phyloP scores from a whole-genome alignment of 257 asterid species.

The Przewalskia tangutica region DNA sequence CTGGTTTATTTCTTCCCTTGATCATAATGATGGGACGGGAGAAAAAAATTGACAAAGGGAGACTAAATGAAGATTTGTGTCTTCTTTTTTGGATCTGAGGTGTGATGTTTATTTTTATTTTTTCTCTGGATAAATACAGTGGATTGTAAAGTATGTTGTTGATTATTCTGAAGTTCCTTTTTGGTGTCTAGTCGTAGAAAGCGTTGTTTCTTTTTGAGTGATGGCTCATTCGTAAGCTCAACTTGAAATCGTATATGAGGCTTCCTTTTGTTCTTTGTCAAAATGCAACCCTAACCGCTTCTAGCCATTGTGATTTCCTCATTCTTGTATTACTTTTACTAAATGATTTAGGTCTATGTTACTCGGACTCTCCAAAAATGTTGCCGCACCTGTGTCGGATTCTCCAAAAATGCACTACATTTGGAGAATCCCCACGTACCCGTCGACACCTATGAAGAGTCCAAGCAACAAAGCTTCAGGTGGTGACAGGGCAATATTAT shows the following conservation, averaged over 20 bases:
- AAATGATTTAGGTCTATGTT: too few species aligned
- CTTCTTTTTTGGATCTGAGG: not conserved
- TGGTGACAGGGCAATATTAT: too few species aligned
- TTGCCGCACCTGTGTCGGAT: too few species aligned
- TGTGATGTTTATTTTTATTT: not conserved
- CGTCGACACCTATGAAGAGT: too few species aligned
- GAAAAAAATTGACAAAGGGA: too few species aligned
- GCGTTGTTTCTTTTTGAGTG: not conserved
- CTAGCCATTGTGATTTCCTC: not conserved
- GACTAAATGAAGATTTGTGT: not conserved
- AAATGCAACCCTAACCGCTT: not conserved
- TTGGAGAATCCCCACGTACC: too few species aligned
- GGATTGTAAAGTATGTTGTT: not conserved
- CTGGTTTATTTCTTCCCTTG: constrained; percentile 31
- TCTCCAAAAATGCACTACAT: too few species aligned
- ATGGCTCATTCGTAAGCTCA: not conserved
- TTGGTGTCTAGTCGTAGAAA: not conserved
- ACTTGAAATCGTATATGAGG: not conserved
- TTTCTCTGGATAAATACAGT: not conserved
- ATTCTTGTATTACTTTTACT: not conserved
- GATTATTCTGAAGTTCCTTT: not conserved
- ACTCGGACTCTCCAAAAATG: too few species aligned
- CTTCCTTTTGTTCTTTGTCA: not conserved
- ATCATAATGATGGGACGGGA: constrained; percentile 26
- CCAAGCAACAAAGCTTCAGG: too few species aligned